A percentile compares a stretch with the other conserved stretches of the same genome.
These are phyloP conservation scores for Verticillium isaacii DNA, from an alignment of 2,329 filamentous ascomycete species.

Conservation along the genomic window DNA sequence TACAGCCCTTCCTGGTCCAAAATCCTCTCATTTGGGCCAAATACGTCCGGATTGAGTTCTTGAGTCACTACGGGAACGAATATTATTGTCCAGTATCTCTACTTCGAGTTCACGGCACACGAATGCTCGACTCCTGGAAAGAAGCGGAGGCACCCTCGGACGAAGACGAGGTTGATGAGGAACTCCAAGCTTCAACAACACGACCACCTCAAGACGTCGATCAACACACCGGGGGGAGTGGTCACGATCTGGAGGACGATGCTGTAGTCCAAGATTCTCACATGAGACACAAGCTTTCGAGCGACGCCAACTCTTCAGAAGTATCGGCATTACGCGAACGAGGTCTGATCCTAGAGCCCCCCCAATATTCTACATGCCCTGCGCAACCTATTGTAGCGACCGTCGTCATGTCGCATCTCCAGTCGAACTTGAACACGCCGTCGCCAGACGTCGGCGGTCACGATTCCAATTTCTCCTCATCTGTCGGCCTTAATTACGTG, in stretches of 20 bases:
- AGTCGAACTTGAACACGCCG: not conserved
- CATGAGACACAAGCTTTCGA: not conserved
- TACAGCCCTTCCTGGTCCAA: constrained; percentile 90
- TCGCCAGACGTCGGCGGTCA: not conserved
- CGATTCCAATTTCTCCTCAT: not conserved
- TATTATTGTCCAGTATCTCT: constrained; percentile 94
- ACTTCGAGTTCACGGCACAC: constrained; percentile 87
- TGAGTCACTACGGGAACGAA: constrained; percentile 92
- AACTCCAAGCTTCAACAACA: not conserved
- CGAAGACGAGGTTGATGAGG: constrained; percentile 49
- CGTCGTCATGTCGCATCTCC: not conserved
- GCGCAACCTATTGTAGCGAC: not conserved
- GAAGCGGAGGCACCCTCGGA: constrained; percentile 67
- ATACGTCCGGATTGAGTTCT: constrained; percentile 85
- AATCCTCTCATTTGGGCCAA: constrained; percentile 95
- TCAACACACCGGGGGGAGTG: not conserved
- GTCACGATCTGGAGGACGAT: not conserved
- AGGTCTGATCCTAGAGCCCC: not conserved
- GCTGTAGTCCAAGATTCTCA: not conserved
- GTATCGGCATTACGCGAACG: not conserved
- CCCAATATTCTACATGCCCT: not conserved
- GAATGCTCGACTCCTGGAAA: constrained; percentile 91
- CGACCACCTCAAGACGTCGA: not conserved
- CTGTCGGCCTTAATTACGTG: not conserved
- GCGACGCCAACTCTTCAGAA: not conserved